Evolutionary conservation across 257 asterid genomes (phyloP), one percentile per base, ranked within the genome.

Genomic region (Avicennia marina): DNA sequence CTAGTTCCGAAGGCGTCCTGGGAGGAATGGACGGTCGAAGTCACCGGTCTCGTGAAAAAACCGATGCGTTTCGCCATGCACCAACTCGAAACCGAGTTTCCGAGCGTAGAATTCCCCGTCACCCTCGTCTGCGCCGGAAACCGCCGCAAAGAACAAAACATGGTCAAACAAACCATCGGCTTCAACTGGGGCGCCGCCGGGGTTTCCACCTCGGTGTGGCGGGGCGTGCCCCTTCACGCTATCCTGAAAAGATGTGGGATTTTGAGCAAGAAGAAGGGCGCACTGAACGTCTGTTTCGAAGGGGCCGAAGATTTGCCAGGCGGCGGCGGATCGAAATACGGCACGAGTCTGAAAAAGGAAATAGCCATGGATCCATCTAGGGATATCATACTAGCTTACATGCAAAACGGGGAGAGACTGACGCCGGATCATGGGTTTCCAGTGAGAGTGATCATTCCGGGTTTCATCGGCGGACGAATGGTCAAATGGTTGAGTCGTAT

Each of bases 181-280:
- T 91, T 88, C 79, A 88, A 88, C 78, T 88, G 96, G 96, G 98
- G 98, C 0, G 83, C 96, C 0, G 85, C 95, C 1, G 98, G 83
- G 3, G 56, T 83, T 8, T 88, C 96, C 36, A 88, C 90, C 18
- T 79, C 96, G 0, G 74, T 88, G 52, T 91, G 98, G 98, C 79
- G 90, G 25, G 98, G 98, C 4, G 95, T 91, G 41, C 87, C 96
- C 0, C 77, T 91, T 6, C 82, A 76, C 62, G 79, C 77, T 16
- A 4, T 91, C 0, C 47, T 91, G 24, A 83, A 75, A 15, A 70
- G 89, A 1, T 88, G 96, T 20, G 98, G 98, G 7, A 34, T 91
- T 1, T 72, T 58, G 49, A 76, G 83, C 62, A 59, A 63, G 20
- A 76, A 53, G 1, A 73, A 61, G 10, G 96, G 96, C 0, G 94